Conservation (phyloP, 1,139 yeast species). For the Saccharomyces pastorianus region DNA sequence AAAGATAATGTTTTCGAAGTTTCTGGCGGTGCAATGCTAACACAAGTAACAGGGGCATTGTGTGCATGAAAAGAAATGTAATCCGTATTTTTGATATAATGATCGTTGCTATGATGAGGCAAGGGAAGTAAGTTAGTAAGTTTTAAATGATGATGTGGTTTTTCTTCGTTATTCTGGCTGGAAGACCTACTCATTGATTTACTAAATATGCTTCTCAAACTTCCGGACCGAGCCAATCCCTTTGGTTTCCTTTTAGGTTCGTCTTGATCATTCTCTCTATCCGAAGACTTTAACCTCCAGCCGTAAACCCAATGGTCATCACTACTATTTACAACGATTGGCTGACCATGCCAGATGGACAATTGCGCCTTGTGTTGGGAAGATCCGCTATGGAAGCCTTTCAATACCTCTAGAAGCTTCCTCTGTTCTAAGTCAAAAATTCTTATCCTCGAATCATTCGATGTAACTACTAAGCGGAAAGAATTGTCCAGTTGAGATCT, state of each 20-base stretch:
- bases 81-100: slow-evolving; percentile 30
- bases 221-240: slow-evolving; percentile 45
- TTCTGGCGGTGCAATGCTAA: slow-evolving; percentile 69
- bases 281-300: slow-evolving; percentile 25
- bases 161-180: slow-evolving; percentile 17
- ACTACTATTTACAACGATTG: slow-evolving; percentile 37
- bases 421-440: slow-evolving; percentile 51
- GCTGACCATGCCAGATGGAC: slow-evolving; percentile 6
- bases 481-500: slow-evolving; percentile 22
- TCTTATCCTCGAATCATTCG: slow-evolving; percentile 76
- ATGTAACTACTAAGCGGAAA: slow-evolving; percentile 44
- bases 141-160: slow-evolving; percentile 18
- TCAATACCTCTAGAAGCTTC: slow-evolving; percentile 57
- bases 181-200: slow-evolving; percentile 26
- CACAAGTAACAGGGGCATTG: slow-evolving; percentile 63
- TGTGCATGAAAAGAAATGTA: slow-evolving; percentile 74
- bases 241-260: neutral
- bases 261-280: neutral
- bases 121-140: slow-evolving; percentile 2
- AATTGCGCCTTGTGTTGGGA: slow-evolving; percentile 60
- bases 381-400: slow-evolving; percentile 63
- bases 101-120: slow-evolving; percentile 20
- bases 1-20: slow-evolving; percentile 58
- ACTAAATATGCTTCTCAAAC: slow-evolving; percentile 72
- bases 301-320: slow-evolving; percentile 38